phyloP scores from a whole-genome alignment of 176 grass and related monocot species.

The Oryza nivara region DNA sequence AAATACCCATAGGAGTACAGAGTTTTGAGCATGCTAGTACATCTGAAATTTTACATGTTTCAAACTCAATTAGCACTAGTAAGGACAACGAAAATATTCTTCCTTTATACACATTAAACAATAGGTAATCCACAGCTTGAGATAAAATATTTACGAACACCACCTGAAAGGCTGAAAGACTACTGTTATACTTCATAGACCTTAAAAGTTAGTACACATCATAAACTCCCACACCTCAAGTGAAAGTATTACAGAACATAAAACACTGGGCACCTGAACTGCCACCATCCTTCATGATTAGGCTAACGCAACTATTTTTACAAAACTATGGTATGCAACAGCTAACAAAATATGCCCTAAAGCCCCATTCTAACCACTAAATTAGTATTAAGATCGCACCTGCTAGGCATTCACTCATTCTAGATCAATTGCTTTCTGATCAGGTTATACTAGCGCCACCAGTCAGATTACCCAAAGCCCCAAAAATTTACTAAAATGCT shows the following conservation, averaged over 20 bases:
- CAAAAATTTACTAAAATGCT: not conserved
- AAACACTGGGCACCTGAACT: not conserved
- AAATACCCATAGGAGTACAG: not conserved
- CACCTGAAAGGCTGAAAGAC: not conserved
- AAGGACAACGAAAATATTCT: not conserved
- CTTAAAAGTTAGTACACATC: not conserved
- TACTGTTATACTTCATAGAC: not conserved
- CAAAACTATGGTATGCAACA: not conserved
- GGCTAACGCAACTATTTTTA: not conserved
- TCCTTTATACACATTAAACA: not conserved
- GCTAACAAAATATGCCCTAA: not conserved
- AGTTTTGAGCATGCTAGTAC: conserved; percentile 19
- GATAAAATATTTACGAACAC: not conserved
- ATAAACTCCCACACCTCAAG: not conserved
- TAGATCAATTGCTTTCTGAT: not conserved
- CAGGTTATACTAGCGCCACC: conserved; percentile 1
- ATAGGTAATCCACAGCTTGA: not conserved
- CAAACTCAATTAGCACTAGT: not conserved
- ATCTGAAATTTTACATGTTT: not conserved
- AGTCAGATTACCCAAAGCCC: conserved; percentile 2
- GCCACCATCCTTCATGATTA: not conserved
- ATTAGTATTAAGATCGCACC: not conserved
- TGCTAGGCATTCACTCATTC: not conserved
- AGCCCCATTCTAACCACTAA: not conserved
- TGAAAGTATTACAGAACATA: not conserved